phyloP scores from a whole-genome alignment of 2,329 filamentous ascomycete species.

The Clarireedia sp. region DNA sequence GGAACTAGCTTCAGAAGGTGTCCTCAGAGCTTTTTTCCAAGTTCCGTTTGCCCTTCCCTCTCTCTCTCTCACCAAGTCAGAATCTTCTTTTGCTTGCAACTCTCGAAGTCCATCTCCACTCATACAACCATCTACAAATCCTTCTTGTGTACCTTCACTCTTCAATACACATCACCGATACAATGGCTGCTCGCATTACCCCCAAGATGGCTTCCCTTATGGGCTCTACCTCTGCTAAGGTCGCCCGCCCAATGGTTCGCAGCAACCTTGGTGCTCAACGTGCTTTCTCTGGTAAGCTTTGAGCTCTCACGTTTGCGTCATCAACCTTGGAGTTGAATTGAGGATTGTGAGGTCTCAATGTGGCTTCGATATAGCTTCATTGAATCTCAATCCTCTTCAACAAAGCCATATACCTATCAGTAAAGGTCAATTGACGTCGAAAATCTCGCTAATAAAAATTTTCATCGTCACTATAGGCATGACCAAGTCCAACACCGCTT shows the following conservation, averaged over 20 bases:
- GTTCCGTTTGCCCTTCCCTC: conserved; percentile 7
- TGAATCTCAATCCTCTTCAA: not conserved
- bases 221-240: conserved; percentile 53
- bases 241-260: conserved; percentile 67
- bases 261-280: conserved; percentile 57
- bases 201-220: conserved; percentile 70
- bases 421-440: conserved; percentile 8
- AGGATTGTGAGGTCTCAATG: conserved; percentile 1
- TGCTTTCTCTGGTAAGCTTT: conserved; percentile 61
- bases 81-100: conserved; percentile 3
- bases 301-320: conserved; percentile 1
- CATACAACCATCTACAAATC: conserved; percentile 9
- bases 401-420: not conserved
- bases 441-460: conserved; percentile 26
- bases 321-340: conserved; percentile 3
- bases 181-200: conserved; percentile 76
- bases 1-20: conserved; percentile 2
- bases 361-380: not conserved
- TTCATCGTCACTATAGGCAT: conserved; percentile 31
- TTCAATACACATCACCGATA: conserved; percentile 39
- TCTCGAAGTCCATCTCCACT: conserved; percentile 9
- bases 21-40: conserved; percentile 6
- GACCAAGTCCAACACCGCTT: conserved; percentile 15
- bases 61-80: conserved; percentile 3
- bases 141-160: conserved; percentile 12